Base-by-base conservation (phyloP, 805 yeast species). In the Isabelozyma rhagii region DNA sequence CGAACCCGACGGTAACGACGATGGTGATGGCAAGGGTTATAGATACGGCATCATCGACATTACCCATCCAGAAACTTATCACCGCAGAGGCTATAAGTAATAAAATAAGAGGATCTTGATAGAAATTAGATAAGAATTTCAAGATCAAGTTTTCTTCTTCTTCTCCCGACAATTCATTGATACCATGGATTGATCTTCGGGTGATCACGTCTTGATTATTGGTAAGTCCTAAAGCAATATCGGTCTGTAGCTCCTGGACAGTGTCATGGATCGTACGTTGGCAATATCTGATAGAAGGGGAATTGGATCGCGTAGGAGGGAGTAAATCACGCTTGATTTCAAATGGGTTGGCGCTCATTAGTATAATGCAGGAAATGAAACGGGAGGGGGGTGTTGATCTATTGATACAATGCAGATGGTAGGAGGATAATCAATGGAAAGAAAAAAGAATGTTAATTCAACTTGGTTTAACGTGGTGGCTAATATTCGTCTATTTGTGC, bases 1-100 rank as follows among this genome's bases (percentile, higher is more conserved):
- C 92, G 71, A 94, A 94, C 0, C 99, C 99, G 38, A 94, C 99
- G 1, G 94, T 82, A 10, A 94, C 97, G 31, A 94, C 99, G 57
- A 94, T 92, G 42, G 89, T 59, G 45, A 94, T 89, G 3, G 99
- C 99, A 54, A 92, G 74, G 0, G 97, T 85, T 58, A 94, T 94
- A 56, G 94, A 85, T n/a, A 94, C 74, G 2, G 98, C 96, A 67
- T 94, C 99, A 64, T 94, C 97, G 31, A 83, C 82, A 69, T 94
- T 94, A n/a, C 97, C 97, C 96, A 94, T 89, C 59, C 89, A 68
- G 57, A 93, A 88, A 54, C 96, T 85, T 36, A 94, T 77, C 2
- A 79, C 80, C 0, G 99, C 97, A 0, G 97, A 90, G 0, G 94
- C 97, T 40, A 92, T 88, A 59, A 94, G 77, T 51, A 94, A 73